Base-by-base conservation (phyloP, 2,329 filamentous ascomycete species). In the Verruconis gallopava region DNA sequence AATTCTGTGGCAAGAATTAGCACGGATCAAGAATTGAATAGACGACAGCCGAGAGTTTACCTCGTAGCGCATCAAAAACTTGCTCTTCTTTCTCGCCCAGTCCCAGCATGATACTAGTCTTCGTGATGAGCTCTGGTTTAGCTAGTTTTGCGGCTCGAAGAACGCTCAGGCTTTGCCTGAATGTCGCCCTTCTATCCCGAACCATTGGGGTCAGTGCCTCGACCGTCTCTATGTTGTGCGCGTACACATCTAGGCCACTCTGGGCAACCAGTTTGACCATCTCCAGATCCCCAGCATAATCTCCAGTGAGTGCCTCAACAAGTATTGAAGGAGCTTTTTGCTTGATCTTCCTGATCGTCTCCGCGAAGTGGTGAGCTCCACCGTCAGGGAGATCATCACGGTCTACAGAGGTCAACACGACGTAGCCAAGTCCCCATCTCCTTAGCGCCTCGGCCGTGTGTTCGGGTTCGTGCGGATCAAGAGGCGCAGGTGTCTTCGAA, bases 101-200 rank as follows among this genome's bases (percentile, higher is more conserved):
- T 3, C 91, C 91, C 18, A 98, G 72, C 91, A 98, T 98, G 48
- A 98, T 77, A 51, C 85, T 94, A 1, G 91, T 96, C 72, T 98
- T 98, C n/a, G 91, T 98, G 53, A 98, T 93, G 46, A 96, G 72
- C 3, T 74, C 74, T 1, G 79, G 75, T 45, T 74, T 76, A 2
- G 81, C 76, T 46, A 76, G 72, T 71, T 98, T 96, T 21, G 82
- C 91, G 28, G 83, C 77, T 44, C 77, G 71, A 46, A 98, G 65
- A 5, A 98, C 88, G 21, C 68, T 68, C 47, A 96, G 62, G 47
- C 81, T 91, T 66, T 93, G 85, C 51, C 81, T 69, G 66, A 95
- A 98, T 4, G 78, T 93, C 1, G 91, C 91, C 46, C 89, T 72
- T 38, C 89, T 77, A 58, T 98, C 91, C 25, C 91, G 75, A 38